Evolutionary conservation across 208 protist species (phyloP), one percentile per base, ranked within the genome.

Genomic region (Leishmania aethiopica): DNA sequence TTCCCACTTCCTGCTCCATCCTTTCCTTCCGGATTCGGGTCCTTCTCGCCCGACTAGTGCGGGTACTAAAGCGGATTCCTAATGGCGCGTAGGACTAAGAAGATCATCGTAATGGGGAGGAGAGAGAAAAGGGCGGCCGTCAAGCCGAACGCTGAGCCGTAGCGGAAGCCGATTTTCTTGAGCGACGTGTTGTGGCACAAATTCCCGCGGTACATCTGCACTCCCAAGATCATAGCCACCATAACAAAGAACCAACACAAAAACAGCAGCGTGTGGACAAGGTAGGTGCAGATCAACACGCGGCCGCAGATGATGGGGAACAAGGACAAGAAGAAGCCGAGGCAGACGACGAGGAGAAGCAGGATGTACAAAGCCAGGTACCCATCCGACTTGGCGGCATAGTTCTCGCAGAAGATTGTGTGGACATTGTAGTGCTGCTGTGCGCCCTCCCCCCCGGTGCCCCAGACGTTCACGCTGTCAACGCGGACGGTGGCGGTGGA

Each of bases 141-240:
- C 51, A 92, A 57, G 7, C 62, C 74, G 40, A 90, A 85, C 32
- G 89, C 77, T 7, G 89, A 81, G 35, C 89, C 89, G 74, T 82
- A 89, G 37, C 67, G 59, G 75, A 93, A 93, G 62, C 87, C 89
- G 22, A 93, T 78, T 4, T 13, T 60, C 73, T 79, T 60, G 10
- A 93, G 79, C 6, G 87, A 83, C 6, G 69, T 77, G 11, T 45
- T n/a, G 10, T 57, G 40, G 84, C 87, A 93, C 1, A 86, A 60
- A 19, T 62, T 32, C 22, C 55, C 78, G 57, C 55, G 80, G 57
- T 55, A 55, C 69, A 92, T 72, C 45, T 74, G 71, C 25, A 78
- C 75, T 15, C 59, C 78, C 37, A 67, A 42, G n/a, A 92, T 84
- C 40, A 86, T 78, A 10, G 79, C 74, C 8, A 87, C 66, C 57